Conservation (phyloP, 108 stramenopile genomes). For the Conticribra guillardii region DNA sequence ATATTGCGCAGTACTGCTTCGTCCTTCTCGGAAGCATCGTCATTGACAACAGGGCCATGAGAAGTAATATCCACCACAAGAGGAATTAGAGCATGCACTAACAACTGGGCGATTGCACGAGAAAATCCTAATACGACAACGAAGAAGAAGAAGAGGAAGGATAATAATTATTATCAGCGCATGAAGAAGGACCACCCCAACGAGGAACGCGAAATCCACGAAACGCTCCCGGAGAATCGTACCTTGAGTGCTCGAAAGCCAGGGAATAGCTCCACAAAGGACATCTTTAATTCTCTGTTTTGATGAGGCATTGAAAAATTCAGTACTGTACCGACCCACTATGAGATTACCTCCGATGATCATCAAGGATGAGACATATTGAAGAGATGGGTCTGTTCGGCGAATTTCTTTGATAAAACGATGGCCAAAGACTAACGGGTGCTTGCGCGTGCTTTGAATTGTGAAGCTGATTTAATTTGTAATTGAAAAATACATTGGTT, state of each 20-base stretch:
- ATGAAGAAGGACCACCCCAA: too few species aligned
- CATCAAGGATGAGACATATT: constrained; percentile 80
- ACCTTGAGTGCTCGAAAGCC: constrained; percentile 86
- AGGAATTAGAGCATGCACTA: constrained; percentile 74
- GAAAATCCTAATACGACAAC: constrained; percentile 49
- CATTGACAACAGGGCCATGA: not conserved
- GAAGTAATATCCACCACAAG: constrained; percentile 52
- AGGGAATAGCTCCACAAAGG: constrained; percentile 74
- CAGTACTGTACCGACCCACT: constrained; percentile 63
- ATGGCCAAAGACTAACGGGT: constrained; percentile 63
- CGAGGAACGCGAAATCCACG: too few species aligned
- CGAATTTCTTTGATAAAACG: constrained; percentile 60
- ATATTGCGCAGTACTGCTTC: constrained; percentile 50
- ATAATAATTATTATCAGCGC: too few species aligned
- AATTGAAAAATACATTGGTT: not conserved
- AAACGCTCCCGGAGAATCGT: too few species aligned
- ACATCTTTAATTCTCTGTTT: constrained; percentile 57
- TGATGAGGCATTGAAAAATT: constrained; percentile 53
- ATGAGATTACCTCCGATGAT: constrained; percentile 81
- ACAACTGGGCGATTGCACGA: constrained; percentile 83
- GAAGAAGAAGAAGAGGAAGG: not conserved
- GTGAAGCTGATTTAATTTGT: constrained; percentile 41
- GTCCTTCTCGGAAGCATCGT: constrained; percentile 16
- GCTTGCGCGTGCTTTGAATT: constrained; percentile 68
- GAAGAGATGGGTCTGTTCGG: constrained; percentile 66